These are phyloP conservation scores for Aotearoamyces nothofagi DNA, from an alignment of 2,329 filamentous ascomycete genomes.

Conservation along the genomic window DNA sequence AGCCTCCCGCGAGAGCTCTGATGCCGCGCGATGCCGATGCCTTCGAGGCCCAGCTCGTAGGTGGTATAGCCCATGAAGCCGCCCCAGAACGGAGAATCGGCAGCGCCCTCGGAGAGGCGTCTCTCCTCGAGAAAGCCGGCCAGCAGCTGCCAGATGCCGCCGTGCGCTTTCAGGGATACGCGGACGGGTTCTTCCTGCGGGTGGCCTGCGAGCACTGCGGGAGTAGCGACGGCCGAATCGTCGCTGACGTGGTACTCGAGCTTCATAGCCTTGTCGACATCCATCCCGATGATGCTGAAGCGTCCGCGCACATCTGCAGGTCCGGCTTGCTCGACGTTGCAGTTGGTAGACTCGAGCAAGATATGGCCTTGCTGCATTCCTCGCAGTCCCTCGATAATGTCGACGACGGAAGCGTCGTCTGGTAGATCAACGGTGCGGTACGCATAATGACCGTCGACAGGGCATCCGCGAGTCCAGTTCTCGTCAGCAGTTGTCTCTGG, in stretches of 20 bases:
- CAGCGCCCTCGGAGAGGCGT: constrained; percentile 20
- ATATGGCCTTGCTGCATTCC: constrained; percentile 28
- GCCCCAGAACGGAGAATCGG: constrained; percentile 47
- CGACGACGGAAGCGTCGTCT: constrained; percentile 30
- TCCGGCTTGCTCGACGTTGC: constrained; percentile 26
- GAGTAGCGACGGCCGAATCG: constrained; percentile 19
- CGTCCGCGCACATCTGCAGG: constrained; percentile 37
- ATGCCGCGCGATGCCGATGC: constrained; percentile 25
- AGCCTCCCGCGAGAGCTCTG: constrained; percentile 8
- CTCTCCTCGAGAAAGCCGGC: constrained; percentile 24
- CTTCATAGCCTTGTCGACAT: constrained; percentile 37
- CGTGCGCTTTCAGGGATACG: constrained; percentile 7
- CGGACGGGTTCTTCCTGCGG: neutral
- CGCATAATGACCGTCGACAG: constrained; percentile 20
- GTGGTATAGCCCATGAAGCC: constrained; percentile 54
- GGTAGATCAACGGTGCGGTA: constrained; percentile 28
- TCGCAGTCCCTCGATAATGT: constrained; percentile 32
- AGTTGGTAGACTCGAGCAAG: constrained; percentile 44
- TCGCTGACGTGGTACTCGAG: constrained; percentile 41
- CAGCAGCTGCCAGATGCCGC: constrained; percentile 18
- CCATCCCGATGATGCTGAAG: constrained; percentile 61
- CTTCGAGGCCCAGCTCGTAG: constrained; percentile 49
- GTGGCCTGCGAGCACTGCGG: neutral
- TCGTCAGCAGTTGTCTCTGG: neutral
- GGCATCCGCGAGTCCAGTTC: neutral